A percentile compares a stretch with the other conserved stretches of the same genome.
Evolutionary conservation across 768 basidiomycete species (phyloP).

Genomic region (Amanita rimosa): DNA sequence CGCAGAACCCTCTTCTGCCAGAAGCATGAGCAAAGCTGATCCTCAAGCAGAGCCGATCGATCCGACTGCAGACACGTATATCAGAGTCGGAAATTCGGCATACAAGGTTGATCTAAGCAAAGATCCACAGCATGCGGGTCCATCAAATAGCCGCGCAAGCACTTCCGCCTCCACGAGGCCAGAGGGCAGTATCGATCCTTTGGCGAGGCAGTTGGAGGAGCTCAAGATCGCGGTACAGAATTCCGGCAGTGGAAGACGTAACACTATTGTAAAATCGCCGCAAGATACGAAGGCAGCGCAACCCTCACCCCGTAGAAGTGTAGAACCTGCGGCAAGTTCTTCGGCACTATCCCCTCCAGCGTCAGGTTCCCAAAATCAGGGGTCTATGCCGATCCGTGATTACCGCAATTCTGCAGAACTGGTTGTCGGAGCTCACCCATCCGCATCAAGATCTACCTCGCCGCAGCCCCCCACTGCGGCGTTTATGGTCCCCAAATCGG

Average conservation of each 20-base stretch:
- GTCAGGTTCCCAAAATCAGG: slow-evolving; percentile 15
- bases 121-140: slow-evolving; percentile 46
- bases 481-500: slow-evolving; percentile 58
- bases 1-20: slow-evolving; percentile 14
- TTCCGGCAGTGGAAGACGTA: slow-evolving; percentile 22
- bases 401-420: slow-evolving; percentile 68
- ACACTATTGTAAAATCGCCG: slow-evolving; percentile 1
- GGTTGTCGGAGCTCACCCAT: slow-evolving; percentile 71
- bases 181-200: slow-evolving; percentile 40
- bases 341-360: slow-evolving; percentile 27
- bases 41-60: slow-evolving; percentile 50
- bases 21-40: slow-evolving; percentile 29
- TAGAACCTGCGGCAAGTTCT: slow-evolving; percentile 14
- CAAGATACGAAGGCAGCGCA: background rate
- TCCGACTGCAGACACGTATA: slow-evolving; percentile 52
- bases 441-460: slow-evolving; percentile 59
- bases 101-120: slow-evolving; percentile 56
- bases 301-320: slow-evolving; percentile 10
- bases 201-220: slow-evolving; percentile 56
- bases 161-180: slow-evolving; percentile 20
- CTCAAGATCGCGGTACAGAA: slow-evolving; percentile 35
- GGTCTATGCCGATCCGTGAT: slow-evolving; percentile 29
- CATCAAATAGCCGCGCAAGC: slow-evolving; percentile 15
- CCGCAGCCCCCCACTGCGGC: slow-evolving; percentile 66
- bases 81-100: slow-evolving; percentile 57